Evolutionary conservation across 2,329 filamentous ascomycete genomes (phyloP).

Genomic region (Chrysosporium queenslandicum): DNA sequence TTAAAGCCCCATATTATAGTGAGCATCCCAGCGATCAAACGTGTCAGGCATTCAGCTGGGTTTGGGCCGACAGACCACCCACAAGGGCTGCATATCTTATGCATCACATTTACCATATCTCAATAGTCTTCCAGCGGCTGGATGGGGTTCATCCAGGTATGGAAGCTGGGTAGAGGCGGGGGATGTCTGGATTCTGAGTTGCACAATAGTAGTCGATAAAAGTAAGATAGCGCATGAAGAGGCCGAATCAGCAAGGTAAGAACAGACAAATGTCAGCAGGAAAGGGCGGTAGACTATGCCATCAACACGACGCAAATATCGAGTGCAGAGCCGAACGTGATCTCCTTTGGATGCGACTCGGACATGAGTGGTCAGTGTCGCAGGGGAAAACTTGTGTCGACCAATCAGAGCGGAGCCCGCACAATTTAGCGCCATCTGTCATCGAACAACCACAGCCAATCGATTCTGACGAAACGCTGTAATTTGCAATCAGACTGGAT

Average conservation of each 20-base stretch:
- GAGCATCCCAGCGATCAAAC: not conserved
- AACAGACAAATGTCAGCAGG: not conserved
- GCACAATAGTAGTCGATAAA: not conserved
- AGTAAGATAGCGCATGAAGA: not conserved
- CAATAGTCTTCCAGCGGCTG: not conserved
- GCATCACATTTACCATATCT: not conserved
- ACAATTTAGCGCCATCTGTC: constrained; percentile 29
- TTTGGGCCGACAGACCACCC: not conserved
- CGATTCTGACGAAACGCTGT: constrained; percentile 25
- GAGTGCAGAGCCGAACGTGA: constrained; percentile 27
- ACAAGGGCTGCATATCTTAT: not conserved
- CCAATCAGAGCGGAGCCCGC: not conserved
- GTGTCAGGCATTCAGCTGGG: constrained; percentile 1
- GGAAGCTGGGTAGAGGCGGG: not conserved
- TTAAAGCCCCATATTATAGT: not conserved
- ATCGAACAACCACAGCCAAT: constrained; percentile 33
- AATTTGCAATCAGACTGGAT: constrained; percentile 22
- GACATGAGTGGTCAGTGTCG: not conserved
- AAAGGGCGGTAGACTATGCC: not conserved
- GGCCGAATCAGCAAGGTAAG: not conserved
- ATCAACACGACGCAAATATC: too few species aligned
- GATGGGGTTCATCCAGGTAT: not conserved
- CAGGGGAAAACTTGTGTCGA: not conserved
- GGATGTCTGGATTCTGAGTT: too few species aligned
- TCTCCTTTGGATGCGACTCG: constrained; percentile 24